Evolutionary conservation across 2,329 filamentous ascomycete species (phyloP).

Genomic region (Cercospora beticola): DNA sequence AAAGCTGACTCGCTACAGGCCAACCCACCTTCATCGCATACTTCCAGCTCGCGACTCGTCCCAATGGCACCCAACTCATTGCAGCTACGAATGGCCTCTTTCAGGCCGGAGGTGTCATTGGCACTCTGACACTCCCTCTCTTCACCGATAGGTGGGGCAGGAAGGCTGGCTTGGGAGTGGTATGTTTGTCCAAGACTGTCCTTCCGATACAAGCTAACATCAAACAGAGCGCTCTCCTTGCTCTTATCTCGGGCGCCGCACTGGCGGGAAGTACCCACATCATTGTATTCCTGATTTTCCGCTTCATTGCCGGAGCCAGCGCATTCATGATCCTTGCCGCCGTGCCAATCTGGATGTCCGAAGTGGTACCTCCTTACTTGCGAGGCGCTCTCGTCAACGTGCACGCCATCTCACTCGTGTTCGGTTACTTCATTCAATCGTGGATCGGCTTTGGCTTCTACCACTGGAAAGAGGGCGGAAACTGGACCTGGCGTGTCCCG

Average conservation of each 20-base stretch:
- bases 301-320: conserved; percentile 36
- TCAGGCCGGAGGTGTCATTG: conserved; percentile 26
- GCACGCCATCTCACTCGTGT: conserved; percentile 32
- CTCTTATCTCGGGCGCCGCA: conserved; percentile 34
- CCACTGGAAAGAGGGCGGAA: conserved; percentile 22
- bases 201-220: not conserved
- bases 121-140: conserved; percentile 22
- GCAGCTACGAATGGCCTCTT: conserved; percentile 29
- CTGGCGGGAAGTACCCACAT: conserved; percentile 29
- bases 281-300: conserved; percentile 35
- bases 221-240: conserved; percentile 25
- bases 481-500: conserved; percentile 22
- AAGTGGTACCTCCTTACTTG: conserved; percentile 37
- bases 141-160: conserved; percentile 27
- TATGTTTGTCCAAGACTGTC: not conserved
- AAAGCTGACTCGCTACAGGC: conserved; percentile 7
- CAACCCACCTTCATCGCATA: conserved; percentile 28
- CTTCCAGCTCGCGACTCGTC: conserved; percentile 26
- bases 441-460: conserved; percentile 27
- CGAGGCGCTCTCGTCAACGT: conserved; percentile 39
- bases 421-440: conserved; percentile 21
- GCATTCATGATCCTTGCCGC: conserved; percentile 37
- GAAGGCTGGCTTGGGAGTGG: conserved; percentile 21
- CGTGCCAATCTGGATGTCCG: conserved; percentile 40
- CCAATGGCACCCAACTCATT: conserved; percentile 23